Conservation (phyloP, 164 flowering plant genomes). For the Echeveria elegans region DNA sequence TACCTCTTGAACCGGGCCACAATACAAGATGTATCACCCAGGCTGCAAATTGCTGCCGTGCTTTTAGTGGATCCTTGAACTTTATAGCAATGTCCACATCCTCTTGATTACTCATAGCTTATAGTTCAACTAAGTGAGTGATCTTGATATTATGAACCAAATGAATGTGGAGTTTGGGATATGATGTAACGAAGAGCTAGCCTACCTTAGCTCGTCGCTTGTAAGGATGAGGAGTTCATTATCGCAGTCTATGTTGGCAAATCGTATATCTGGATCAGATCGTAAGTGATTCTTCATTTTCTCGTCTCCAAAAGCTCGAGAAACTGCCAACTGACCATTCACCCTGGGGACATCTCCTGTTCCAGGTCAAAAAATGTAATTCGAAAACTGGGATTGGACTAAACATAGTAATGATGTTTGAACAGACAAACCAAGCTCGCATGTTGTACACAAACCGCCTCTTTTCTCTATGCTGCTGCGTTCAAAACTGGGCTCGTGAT, state of each 20-base stretch:
- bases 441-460: constrained; percentile 84
- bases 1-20: constrained; percentile 32
- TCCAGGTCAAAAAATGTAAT: neutral
- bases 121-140: neutral
- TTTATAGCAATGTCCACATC: constrained; percentile 38
- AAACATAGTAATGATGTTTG: neutral
- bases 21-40: constrained; percentile 39
- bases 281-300: constrained; percentile 65
- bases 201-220: constrained; percentile 86
- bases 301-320: constrained; percentile 88
- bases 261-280: constrained; percentile 57
- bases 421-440: constrained; percentile 46
- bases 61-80: constrained; percentile 35
- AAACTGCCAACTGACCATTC: constrained; percentile 79
- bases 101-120: constrained; percentile 44
- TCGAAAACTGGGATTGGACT: too few species aligned
- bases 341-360: constrained; percentile 85
- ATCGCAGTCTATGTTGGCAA: constrained; percentile 30
- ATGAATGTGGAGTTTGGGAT: too few species aligned
- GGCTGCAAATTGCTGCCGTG: constrained; percentile 31
- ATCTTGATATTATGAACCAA: too few species aligned
- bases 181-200: constrained; percentile 9
- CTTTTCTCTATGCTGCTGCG: constrained; percentile 63
- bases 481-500: constrained; percentile 79
- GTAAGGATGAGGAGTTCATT: constrained; percentile 69